Conservation (phyloP, 306 rosid genomes). For the Prunus fruticosa region DNA sequence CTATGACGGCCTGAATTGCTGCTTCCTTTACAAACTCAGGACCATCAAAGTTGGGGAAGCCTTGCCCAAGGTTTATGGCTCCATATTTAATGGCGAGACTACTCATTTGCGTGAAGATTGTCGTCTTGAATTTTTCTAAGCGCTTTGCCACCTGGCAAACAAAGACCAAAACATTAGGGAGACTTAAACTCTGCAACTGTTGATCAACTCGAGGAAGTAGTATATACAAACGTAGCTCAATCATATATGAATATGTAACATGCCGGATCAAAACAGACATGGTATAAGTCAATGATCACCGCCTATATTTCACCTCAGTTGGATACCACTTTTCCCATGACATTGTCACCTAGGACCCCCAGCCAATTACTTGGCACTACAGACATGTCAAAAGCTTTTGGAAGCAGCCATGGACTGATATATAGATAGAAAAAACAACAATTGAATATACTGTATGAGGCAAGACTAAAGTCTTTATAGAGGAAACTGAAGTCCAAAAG, state of each 20-base stretch:
- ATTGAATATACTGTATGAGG: background rate
- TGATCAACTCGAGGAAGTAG: background rate
- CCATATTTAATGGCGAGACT: conserved; percentile 75
- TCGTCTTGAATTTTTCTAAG: conserved; percentile 83
- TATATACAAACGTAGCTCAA: background rate
- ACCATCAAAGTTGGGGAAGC: conserved; percentile 94
- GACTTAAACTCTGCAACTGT: background rate
- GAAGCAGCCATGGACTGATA: background rate
- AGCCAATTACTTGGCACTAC: conserved; percentile 1
- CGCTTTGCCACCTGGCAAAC: conserved; percentile 77
- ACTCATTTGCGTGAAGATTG: conserved; percentile 92
- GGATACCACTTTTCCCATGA: background rate
- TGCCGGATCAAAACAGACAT: background rate
- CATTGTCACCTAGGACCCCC: background rate
- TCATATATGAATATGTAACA: background rate
- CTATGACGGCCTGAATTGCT: conserved; percentile 77
- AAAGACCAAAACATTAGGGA: conserved; percentile 17
- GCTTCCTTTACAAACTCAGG: conserved; percentile 96
- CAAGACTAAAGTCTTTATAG: background rate
- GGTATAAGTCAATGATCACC: background rate
- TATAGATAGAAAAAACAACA: background rate
- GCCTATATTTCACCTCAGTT: background rate
- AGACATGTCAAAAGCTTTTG: background rate
- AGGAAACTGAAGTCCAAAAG: background rate
- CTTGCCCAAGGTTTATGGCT: conserved; percentile 93